Evolutionary conservation across 2,329 filamentous ascomycete genomes (phyloP).

Genomic region (Calonectria pauciramosa): DNA sequence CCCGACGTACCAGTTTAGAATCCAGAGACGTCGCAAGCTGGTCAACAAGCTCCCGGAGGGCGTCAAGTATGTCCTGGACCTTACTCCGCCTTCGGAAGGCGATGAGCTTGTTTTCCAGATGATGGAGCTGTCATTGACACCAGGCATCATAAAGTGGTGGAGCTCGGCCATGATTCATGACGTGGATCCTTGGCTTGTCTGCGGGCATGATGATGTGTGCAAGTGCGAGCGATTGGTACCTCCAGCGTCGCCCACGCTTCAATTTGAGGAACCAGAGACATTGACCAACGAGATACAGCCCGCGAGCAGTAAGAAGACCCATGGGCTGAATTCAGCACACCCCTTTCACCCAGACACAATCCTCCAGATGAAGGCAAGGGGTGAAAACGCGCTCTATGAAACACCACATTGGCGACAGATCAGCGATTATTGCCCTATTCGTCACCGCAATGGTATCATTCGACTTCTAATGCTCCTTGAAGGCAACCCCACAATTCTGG

Average conservation of each 20-base stretch:
- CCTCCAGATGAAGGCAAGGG: constrained; percentile 40
- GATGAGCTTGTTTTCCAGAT: constrained; percentile 73
- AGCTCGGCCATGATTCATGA: constrained; percentile 51
- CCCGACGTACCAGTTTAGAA: constrained; percentile 56
- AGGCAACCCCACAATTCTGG: constrained; percentile 66
- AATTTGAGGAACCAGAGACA: not conserved
- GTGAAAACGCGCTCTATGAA: constrained; percentile 35
- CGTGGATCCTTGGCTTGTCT: constrained; percentile 48
- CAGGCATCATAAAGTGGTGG: constrained; percentile 69
- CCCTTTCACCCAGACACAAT: constrained; percentile 26
- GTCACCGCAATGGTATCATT: constrained; percentile 75
- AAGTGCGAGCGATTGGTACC: constrained; percentile 40
- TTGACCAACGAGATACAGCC: not conserved
- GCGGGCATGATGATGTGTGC: constrained; percentile 59
- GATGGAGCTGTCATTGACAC: constrained; percentile 70
- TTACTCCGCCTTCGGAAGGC: constrained; percentile 73
- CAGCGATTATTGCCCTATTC: constrained; percentile 73
- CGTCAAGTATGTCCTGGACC: constrained; percentile 72
- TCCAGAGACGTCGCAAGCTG: constrained; percentile 54
- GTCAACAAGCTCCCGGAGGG: constrained; percentile 54
- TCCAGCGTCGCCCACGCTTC: not conserved
- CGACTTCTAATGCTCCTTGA: constrained; percentile 72
- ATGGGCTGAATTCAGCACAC: not conserved
- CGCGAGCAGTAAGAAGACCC: not conserved
- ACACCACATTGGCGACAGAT: constrained; percentile 54